These are phyloP conservation scores for Echinosophora koreensis DNA, from an alignment of 306 rosid genomes.

Conservation along the genomic window DNA sequence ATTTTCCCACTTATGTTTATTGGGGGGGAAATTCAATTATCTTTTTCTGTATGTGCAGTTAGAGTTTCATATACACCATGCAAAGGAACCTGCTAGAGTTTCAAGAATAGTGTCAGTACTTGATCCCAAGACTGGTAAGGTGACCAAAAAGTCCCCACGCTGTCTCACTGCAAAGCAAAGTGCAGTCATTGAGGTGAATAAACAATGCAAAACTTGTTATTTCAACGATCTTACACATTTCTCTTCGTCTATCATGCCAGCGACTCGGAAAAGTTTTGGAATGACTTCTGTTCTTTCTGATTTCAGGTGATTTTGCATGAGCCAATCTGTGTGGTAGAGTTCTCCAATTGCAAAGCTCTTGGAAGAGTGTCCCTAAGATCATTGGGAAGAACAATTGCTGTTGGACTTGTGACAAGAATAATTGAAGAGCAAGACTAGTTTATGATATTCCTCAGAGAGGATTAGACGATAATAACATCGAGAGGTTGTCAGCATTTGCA, in stretches of 20 bases:
- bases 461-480: background rate
- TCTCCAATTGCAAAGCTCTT: slow-evolving; percentile 75
- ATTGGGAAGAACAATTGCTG: slow-evolving; percentile 81
- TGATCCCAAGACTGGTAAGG: slow-evolving; percentile 91
- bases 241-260: background rate
- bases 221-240: background rate
- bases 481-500: slow-evolving; percentile 19
- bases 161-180: slow-evolving; percentile 86
- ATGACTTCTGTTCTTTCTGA: slow-evolving; percentile 34
- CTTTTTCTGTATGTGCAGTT: slow-evolving; percentile 58
- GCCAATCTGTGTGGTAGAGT: slow-evolving; percentile 81
- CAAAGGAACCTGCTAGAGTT: slow-evolving; percentile 85
- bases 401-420: slow-evolving; percentile 80
- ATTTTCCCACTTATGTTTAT: slow-evolving; percentile 2
- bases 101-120: slow-evolving; percentile 72
- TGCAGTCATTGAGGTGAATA: slow-evolving; percentile 88
- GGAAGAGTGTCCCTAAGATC: slow-evolving; percentile 90
- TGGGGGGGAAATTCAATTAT: slow-evolving; percentile 18
- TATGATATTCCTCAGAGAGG: slow-evolving; percentile 10
- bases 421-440: slow-evolving; percentile 58
- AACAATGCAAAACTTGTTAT: slow-evolving; percentile 9
- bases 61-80: slow-evolving; percentile 92
- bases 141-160: slow-evolving; percentile 83
- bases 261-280: background rate
- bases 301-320: slow-evolving; percentile 75